These are phyloP conservation scores for Aspergillus costaricaensis DNA, from an alignment of 2,329 filamentous ascomycete genomes.

Conservation along the genomic window DNA sequence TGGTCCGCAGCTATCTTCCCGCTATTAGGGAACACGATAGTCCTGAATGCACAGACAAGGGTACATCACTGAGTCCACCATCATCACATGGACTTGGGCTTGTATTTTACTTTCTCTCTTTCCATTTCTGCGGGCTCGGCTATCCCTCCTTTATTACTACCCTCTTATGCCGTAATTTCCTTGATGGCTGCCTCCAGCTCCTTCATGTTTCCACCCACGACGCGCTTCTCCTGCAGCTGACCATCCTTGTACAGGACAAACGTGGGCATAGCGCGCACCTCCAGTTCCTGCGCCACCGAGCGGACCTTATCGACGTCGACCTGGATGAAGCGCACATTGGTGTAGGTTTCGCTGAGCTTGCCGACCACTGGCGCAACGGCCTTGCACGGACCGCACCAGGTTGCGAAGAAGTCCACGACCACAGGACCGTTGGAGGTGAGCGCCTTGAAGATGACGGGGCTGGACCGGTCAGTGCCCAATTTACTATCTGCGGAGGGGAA, in stretches of 20 bases:
- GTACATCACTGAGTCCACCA: too few species aligned
- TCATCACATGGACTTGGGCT: too few species aligned
- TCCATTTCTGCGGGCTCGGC: background rate
- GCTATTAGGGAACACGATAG: too few species aligned
- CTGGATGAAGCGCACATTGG: slow-evolving; percentile 55
- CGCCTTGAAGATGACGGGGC: slow-evolving; percentile 61
- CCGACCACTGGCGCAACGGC: slow-evolving; percentile 55
- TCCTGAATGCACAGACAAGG: too few species aligned
- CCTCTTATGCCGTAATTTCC: slow-evolving; percentile 19
- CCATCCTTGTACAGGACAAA: slow-evolving; percentile 46
- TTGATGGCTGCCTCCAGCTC: slow-evolving; percentile 32
- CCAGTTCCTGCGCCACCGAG: slow-evolving; percentile 52
- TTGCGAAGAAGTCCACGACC: slow-evolving; percentile 56
- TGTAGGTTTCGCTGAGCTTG: slow-evolving; percentile 53
- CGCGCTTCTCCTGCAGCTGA: slow-evolving; percentile 30
- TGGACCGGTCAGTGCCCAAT: slow-evolving; percentile 25
- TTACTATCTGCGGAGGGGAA: background rate
- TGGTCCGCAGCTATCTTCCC: too few species aligned
- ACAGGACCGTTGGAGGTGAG: slow-evolving; percentile 52
- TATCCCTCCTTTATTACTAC: background rate
- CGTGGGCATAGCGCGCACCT: slow-evolving; percentile 52
- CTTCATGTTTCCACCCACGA: slow-evolving; percentile 32
- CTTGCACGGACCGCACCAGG: slow-evolving; percentile 62
- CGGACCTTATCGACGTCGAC: slow-evolving; percentile 57
- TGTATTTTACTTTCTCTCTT: background rate